Base-by-base conservation (phyloP, 2,329 filamentous ascomycete genomes). In the Lasiodiplodia sp. region DNA sequence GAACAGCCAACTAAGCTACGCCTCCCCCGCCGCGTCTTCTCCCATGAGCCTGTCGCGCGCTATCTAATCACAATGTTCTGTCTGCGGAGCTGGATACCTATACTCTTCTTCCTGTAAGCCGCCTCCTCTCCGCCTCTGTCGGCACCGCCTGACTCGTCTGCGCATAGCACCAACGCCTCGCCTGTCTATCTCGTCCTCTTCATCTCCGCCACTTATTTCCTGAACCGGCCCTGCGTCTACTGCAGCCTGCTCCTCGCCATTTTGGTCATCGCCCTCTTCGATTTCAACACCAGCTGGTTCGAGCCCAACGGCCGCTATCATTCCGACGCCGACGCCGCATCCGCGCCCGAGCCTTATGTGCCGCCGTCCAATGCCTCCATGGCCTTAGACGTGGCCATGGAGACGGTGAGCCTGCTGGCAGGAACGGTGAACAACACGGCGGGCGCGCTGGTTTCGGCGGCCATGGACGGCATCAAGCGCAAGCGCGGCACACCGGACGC, bases 141-240 rank as follows among this genome's bases (percentile, higher is more conserved):
- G 14, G 14, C 16, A 14, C 37, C 63, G 69, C 68, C 70, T 38
- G 6, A 25, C 73, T 44, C 51, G 34, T 5, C n/a, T 21, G 76
- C 75, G 65, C 69, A 76, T 71, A 82, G 82, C 66, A 83, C 81
- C 34, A 82, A 83, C 71, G 81, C 82, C 37, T 82, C 82, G 5
- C 83, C 83, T 12, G 77, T 85, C 71, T 85, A 85, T 75, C 79
- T 84, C 70, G 73, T 84, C 70, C 80, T 84, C 77, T 85, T 85
- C 77, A 79, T 99, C 83, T 86, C 93, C 72, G 93, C 94, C 80
- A 97, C 94, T 72, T 98, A 97, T 85, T 92, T 97, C 82, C 90
- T 99, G 75, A 97, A 97, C 83, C 91, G 95, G 67, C 96, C 96
- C 66, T 99, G 96, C 84, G 91, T 97, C 74, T 99, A 99, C 86